Base-by-base conservation (phyloP, 1,139 yeast genomes). In the Scheffersomyces titani region DNA sequence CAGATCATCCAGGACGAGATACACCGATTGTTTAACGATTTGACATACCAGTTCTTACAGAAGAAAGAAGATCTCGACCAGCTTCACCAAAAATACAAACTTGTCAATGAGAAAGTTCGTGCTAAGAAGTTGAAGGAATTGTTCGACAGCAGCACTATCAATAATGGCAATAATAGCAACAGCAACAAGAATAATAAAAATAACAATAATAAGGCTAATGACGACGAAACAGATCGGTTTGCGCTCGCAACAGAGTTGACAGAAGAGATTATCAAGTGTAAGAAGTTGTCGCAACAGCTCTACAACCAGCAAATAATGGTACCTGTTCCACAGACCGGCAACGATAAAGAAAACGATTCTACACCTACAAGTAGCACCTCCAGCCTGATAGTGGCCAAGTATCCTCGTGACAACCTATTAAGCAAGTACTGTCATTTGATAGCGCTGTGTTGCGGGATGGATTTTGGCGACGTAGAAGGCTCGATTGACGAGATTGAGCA, bases 361-460 rank as follows among this genome's bases (percentile, higher is more conserved):
- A 6, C 48, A 5, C 21, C 48, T 19, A 13, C 20, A 46, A 13
- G 48, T 16, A 46, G 22, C 16, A 46, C 19, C 6, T 11, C 48
- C 48, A 19, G 13, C 19, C 65, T 72, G 19, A 62, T 69, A 4
- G 70, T 73, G 19, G 63, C 72, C 20, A 64, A 64, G 52, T 75
- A 70, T 58, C 72, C 79, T 2, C 61, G 63, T 13, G 73, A 73
- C 44, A 82, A 78, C 60, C 73, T 70, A 53, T 68, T 80, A 52
- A 71, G 71, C 64, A 80, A 80, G 61, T 80, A 80, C 61, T 76
- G 81, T 61, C 74, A 72, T 60, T 68, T 80, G 57, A 76, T 80
- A 19, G 74, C 83, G 19, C 65, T 76, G 49, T 78, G 83, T 61
- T 79, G 83, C 59, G 83, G 82, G 19, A 77, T 80, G 82, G 67